Evolutionary conservation across 2,329 filamentous ascomycete species (phyloP).

Genomic region (Trichophyton benhamiae): DNA sequence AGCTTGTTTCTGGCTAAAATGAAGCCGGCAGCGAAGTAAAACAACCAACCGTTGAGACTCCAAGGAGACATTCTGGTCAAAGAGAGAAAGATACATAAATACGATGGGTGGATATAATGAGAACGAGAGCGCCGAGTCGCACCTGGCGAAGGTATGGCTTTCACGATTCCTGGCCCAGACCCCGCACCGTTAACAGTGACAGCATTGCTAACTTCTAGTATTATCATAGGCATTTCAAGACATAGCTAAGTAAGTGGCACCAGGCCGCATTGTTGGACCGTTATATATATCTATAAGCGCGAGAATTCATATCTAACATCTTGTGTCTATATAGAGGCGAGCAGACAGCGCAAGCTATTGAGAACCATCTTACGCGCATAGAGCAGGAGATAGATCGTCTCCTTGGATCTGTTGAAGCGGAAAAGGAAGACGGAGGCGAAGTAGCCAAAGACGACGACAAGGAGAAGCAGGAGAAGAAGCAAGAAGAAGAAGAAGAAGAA

Average conservation of each 20-base stretch:
- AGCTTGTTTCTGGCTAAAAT: not conserved
- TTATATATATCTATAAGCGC: not conserved
- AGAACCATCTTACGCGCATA: conserved; percentile 42
- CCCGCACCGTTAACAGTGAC: not conserved
- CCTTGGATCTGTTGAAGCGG: conserved; percentile 15
- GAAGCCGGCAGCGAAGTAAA: too few species aligned
- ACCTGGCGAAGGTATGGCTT: conserved; percentile 10
- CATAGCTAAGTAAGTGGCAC: conserved; percentile 18
- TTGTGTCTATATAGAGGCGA: conserved; percentile 36
- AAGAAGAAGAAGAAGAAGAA: too few species aligned
- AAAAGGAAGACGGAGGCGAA: conserved; percentile 6
- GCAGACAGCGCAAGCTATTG: conserved; percentile 42
- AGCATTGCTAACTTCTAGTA: not conserved
- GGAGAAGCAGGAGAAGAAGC: not conserved
- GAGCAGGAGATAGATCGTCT: conserved; percentile 41
- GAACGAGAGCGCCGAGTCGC: conserved; percentile 7
- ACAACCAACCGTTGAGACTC: not conserved
- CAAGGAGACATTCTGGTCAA: not conserved
- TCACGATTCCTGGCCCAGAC: not conserved
- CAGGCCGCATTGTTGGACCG: not conserved
- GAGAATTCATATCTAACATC: not conserved
- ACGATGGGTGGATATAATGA: conserved; percentile 1
- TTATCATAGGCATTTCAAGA: conserved; percentile 22
- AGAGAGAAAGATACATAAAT: not conserved
- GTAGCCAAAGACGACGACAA: conserved; percentile 2